These are phyloP conservation scores for Carex sylvatica DNA, from an alignment of 202 grass and related monocot genomes.

Conservation along the genomic window DNA sequence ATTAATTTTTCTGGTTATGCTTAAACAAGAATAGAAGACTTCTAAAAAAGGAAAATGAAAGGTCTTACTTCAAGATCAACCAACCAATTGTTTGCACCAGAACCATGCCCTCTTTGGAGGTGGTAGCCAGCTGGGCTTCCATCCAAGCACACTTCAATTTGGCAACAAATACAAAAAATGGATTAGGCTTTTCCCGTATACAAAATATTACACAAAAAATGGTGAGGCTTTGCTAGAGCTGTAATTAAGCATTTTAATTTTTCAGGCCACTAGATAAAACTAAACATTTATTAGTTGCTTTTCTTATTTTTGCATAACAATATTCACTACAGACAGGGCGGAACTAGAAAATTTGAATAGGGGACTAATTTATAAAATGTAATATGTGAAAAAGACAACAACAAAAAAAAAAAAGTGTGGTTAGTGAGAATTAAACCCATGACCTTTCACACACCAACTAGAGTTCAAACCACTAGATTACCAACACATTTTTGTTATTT, in stretches of 20 bases:
- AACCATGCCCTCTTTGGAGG: slow-evolving; percentile 55
- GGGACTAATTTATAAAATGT: no score
- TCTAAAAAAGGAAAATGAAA: neutral
- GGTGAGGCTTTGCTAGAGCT: neutral
- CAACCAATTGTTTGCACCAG: slow-evolving; percentile 57
- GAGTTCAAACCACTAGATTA: no score
- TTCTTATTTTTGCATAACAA: neutral
- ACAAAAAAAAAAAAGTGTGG: no score
- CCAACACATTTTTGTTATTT: no score
- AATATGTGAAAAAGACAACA: no score
- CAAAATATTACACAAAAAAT: neutral
- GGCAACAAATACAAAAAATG: neutral
- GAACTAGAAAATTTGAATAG: no score
- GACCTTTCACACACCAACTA: no score
- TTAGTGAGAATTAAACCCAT: no score
- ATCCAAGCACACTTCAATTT: slow-evolving; percentile 77
- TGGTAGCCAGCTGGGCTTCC: slow-evolving; percentile 69
- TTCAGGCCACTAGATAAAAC: neutral
- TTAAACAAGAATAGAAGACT: neutral
- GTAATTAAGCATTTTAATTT: neutral
- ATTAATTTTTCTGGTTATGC: neutral
- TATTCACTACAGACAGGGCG: neutral
- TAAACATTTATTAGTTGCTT: neutral
- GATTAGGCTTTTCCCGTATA: neutral
- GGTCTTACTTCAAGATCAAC: slow-evolving; percentile 50